These are phyloP conservation scores for Trichoderma aggressivum DNA, from an alignment of 2,329 filamentous ascomycete species.

Conservation along the genomic window DNA sequence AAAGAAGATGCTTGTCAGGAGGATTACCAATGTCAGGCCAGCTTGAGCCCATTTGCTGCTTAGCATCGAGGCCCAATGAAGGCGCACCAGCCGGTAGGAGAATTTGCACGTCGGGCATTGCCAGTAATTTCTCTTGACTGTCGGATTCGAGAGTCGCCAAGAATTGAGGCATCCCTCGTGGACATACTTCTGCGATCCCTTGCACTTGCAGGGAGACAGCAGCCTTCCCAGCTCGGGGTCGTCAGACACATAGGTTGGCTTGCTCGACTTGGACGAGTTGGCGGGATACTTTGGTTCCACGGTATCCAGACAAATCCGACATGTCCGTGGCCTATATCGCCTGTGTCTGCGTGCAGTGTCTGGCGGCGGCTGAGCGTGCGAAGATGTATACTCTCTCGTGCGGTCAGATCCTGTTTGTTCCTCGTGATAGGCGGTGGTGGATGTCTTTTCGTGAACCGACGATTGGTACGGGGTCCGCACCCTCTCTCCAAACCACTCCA, in stretches of 20 bases:
- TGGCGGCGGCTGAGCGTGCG: constrained; percentile 4
- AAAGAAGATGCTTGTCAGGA: constrained; percentile 70
- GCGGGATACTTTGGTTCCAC: constrained; percentile 49
- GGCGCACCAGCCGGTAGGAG: constrained; percentile 71
- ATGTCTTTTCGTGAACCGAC: constrained; percentile 4
- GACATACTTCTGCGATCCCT: constrained; percentile 88
- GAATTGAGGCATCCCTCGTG: constrained; percentile 84
- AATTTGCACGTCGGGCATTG: constrained; percentile 86
- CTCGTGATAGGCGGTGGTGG: background rate
- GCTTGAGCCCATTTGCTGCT: constrained; percentile 66
- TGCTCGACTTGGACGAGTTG: constrained; percentile 31
- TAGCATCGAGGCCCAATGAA: constrained; percentile 70
- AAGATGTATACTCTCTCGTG: background rate
- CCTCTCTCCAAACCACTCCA: constrained; percentile 16
- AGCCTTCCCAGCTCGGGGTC: constrained; percentile 72
- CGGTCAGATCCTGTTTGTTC: background rate
- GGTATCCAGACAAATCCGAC: constrained; percentile 83
- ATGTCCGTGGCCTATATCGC: constrained; percentile 70
- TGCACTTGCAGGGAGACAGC: constrained; percentile 88
- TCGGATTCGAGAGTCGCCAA: constrained; percentile 74
- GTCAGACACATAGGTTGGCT: constrained; percentile 64
- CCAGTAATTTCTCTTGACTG: constrained; percentile 68
- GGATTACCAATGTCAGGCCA: constrained; percentile 66
- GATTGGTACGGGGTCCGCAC: constrained; percentile 2
- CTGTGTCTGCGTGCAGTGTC: constrained; percentile 17